phyloP scores from a whole-genome alignment of 2,329 filamentous ascomycete species.

The Helotiales sp. region DNA sequence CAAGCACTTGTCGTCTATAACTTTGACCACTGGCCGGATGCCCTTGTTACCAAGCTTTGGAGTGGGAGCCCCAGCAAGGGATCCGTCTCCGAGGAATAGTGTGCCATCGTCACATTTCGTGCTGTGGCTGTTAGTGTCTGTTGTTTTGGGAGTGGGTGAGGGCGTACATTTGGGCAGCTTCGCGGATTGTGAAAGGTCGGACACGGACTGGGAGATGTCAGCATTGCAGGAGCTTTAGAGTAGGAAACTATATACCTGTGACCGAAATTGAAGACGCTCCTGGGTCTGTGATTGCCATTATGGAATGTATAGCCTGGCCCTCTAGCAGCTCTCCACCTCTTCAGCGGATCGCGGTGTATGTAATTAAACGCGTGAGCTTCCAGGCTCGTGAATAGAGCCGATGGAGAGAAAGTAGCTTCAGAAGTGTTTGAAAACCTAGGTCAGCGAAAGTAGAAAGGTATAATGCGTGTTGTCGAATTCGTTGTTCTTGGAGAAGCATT shows the following conservation, averaged over 20 bases:
- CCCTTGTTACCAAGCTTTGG: slow-evolving; percentile 86
- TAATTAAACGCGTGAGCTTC: slow-evolving; percentile 3
- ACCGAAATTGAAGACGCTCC: slow-evolving; percentile 39
- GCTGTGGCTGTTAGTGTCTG: slow-evolving; percentile 27
- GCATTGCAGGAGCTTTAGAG: not conserved
- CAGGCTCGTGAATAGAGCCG: not conserved
- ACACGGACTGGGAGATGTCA: slow-evolving; percentile 56
- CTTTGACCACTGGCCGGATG: slow-evolving; percentile 89
- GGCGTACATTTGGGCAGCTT: slow-evolving; percentile 83
- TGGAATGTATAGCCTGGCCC: too few relatives aligned
- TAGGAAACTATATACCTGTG: slow-evolving; percentile 28
- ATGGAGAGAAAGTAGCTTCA: not conserved
- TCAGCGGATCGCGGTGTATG: slow-evolving; percentile 13
- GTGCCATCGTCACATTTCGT: slow-evolving; percentile 75
- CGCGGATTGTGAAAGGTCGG: slow-evolving; percentile 78
- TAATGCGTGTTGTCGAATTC: not conserved
- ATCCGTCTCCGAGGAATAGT: slow-evolving; percentile 94
- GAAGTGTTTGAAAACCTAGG: not conserved
- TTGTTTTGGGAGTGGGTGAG: not conserved
- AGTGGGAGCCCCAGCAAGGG: slow-evolving; percentile 80
- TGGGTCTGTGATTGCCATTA: slow-evolving; percentile 27
- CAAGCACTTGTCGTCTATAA: slow-evolving; percentile 95
- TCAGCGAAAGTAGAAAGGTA: not conserved
- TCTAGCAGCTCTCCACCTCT: too few relatives aligned
- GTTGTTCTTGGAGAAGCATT: not conserved